phyloP scores from a whole-genome alignment of 2,329 filamentous ascomycete species.

The Aureobasidium melanogenum region DNA sequence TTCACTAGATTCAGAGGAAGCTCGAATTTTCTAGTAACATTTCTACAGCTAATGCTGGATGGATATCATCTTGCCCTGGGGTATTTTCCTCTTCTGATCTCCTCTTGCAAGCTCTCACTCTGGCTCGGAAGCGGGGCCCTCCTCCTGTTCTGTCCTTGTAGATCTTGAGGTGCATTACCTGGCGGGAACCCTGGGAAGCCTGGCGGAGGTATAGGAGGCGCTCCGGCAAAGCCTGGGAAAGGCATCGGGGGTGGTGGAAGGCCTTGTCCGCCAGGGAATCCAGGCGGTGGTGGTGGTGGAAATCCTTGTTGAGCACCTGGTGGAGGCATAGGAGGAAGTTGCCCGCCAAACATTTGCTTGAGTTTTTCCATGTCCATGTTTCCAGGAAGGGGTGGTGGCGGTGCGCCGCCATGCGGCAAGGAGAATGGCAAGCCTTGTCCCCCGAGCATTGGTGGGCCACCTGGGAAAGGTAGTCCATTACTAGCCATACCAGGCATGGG shows the following conservation, averaged over 20 bases:
- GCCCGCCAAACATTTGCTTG: slow-evolving; percentile 22
- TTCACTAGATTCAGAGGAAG: not conserved
- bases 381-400: slow-evolving; percentile 16
- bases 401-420: slow-evolving; percentile 14
- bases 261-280: slow-evolving; percentile 14
- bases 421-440: slow-evolving; percentile 18
- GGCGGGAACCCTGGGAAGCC: slow-evolving; percentile 22
- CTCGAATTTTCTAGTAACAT: not conserved
- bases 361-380: slow-evolving; percentile 26
- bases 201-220: slow-evolving; percentile 19
- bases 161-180: not conserved
- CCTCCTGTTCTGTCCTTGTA: slow-evolving; percentile 35
- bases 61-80: slow-evolving; percentile 22
- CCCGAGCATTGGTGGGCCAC: slow-evolving; percentile 15
- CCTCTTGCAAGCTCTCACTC: slow-evolving; percentile 68
- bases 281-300: slow-evolving; percentile 23
- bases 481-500: slow-evolving; percentile 11
- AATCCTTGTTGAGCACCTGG: slow-evolving; percentile 14
- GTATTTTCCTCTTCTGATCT: slow-evolving; percentile 55
- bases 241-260: slow-evolving; percentile 24
- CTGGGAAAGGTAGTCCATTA: slow-evolving; percentile 21
- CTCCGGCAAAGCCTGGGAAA: slow-evolving; percentile 16
- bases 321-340: slow-evolving; percentile 22
- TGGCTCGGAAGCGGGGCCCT: slow-evolving; percentile 72
- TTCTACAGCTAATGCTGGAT: not conserved